Evolutionary conservation across 768 basidiomycete genomes (phyloP).

Genomic region (Boletellus sp.): DNA sequence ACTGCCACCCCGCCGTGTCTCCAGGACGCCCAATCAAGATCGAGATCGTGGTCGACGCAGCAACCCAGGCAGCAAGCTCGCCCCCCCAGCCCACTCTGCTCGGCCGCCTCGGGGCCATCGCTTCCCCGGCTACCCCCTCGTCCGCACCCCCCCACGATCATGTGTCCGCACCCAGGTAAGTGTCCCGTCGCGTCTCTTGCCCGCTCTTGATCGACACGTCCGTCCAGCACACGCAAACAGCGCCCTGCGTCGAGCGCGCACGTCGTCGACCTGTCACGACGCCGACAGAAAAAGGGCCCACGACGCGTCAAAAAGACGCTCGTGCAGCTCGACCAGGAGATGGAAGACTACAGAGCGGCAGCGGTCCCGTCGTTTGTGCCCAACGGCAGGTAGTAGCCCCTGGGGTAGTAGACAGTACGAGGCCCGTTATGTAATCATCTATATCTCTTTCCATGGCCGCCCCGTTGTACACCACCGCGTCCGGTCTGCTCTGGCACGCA

Average conservation of each 20-base stretch:
- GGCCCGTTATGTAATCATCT: slow-evolving; percentile 20
- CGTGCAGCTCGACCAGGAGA: slow-evolving; percentile 70
- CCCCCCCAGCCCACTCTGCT: slow-evolving; percentile 37
- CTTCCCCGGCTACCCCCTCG: not conserved
- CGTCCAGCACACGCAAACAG: slow-evolving; percentile 20
- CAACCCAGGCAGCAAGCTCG: slow-evolving; percentile 17
- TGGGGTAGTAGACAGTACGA: too few species aligned
- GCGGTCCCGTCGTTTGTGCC: slow-evolving; percentile 8
- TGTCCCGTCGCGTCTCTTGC: not conserved
- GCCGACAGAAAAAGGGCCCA: slow-evolving; percentile 68
- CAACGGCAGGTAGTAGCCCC: slow-evolving; percentile 15
- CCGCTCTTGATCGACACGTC: not conserved
- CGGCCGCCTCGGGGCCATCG: slow-evolving; percentile 31
- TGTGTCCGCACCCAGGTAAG: slow-evolving; percentile 12
- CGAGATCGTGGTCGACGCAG: slow-evolving; percentile 54
- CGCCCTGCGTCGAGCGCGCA: slow-evolving; percentile 17
- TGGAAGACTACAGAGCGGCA: slow-evolving; percentile 71
- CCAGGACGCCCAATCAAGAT: slow-evolving; percentile 66
- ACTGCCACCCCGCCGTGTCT: not conserved
- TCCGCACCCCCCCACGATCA: slow-evolving; percentile 10
- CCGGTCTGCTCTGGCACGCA: slow-evolving; percentile 83
- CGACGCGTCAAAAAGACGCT: slow-evolving; percentile 66
- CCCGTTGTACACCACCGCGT: slow-evolving; percentile 92
- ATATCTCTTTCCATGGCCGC: slow-evolving; percentile 57
- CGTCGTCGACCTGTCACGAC: slow-evolving; percentile 30